Evolutionary conservation across 164 flowering plant species (phyloP), one percentile per base, ranked within the genome.

Genomic region (Piper longum): DNA sequence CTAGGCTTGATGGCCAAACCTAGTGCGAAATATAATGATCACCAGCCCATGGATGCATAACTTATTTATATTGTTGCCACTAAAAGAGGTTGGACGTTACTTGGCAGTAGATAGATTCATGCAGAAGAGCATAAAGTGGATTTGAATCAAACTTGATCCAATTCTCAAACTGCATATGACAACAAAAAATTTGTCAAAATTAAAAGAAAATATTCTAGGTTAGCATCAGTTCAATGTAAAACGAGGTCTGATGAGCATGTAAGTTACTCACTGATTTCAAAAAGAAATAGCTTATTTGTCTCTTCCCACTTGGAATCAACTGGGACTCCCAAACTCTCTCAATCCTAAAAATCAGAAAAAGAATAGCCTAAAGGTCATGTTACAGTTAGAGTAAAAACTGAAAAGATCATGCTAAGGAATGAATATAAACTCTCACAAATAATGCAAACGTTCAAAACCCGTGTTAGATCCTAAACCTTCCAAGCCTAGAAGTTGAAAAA

Each of bases 401-500:
- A 19, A 5, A 41, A 59, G 63, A 68, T 55, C 12, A 2, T 14
- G 4, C 7, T 41, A 55, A 19, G 54, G 61, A 55, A 9, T 66
- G 5, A 41, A 4, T 62, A 59, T 44, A 17, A 40, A 54, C 58
- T 61, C 80, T 78, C 85, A 95, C 99, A 87, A 62, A 73, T 84
- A 95, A 72, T 95, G 99, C 77, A 95, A 65, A 57, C 91, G 93
- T 77, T 95, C 99, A 83, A 95, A 95, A 70, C 99, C 97, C 67
- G 85, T 61, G 72, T 95, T 81, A 41, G 86, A 69, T 57, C 99
- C 99, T 66, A 95, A 76, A 62, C 81, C 88, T 45, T 86, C 66
- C 59, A 95, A 81, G 66, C 99, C 99, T 57, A 95, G 85, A 66
- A 76, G 67, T 72, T 95, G 99, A 70, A 95, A 70, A 58, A 89